A percentile compares a stretch with the other conserved stretches of the same genome.
These are phyloP conservation scores for Prunus mume DNA, from an alignment of 306 rosid genomes.

Conservation along the genomic window DNA sequence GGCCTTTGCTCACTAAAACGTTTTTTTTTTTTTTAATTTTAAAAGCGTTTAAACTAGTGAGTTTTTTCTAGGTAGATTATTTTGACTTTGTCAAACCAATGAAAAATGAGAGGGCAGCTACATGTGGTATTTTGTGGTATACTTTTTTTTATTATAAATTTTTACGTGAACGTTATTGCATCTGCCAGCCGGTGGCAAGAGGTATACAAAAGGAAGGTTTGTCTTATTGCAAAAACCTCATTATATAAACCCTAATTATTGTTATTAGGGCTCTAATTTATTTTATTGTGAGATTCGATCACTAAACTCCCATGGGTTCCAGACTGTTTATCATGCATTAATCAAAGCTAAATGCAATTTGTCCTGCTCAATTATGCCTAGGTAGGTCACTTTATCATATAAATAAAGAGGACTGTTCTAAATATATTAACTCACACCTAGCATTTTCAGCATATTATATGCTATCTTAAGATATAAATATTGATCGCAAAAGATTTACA, in stretches of 20 bases:
- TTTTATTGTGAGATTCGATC: conserved; percentile 6
- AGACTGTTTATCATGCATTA: background rate
- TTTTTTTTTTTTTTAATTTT: fast-evolving
- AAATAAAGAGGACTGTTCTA: background rate
- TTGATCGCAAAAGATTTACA: background rate
- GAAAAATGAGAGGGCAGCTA: background rate
- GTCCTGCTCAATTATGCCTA: background rate
- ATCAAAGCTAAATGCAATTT: background rate
- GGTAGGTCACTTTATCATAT: background rate
- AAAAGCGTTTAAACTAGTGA: background rate
- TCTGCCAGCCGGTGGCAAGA: conserved; percentile 9
- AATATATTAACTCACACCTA: background rate
- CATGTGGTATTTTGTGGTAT: background rate
- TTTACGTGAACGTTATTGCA: background rate
- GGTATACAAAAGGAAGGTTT: background rate
- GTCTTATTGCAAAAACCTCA: background rate
- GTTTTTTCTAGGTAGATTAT: background rate
- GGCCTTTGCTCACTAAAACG: background rate
- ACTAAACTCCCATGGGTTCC: background rate
- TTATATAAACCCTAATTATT: background rate
- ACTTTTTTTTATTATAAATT: background rate
- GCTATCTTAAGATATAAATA: background rate
- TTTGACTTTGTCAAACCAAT: background rate
- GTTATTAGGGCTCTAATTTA: background rate
- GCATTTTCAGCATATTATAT: background rate